Conservation (phyloP, 768 basidiomycete species). For the Collybia sordida region DNA sequence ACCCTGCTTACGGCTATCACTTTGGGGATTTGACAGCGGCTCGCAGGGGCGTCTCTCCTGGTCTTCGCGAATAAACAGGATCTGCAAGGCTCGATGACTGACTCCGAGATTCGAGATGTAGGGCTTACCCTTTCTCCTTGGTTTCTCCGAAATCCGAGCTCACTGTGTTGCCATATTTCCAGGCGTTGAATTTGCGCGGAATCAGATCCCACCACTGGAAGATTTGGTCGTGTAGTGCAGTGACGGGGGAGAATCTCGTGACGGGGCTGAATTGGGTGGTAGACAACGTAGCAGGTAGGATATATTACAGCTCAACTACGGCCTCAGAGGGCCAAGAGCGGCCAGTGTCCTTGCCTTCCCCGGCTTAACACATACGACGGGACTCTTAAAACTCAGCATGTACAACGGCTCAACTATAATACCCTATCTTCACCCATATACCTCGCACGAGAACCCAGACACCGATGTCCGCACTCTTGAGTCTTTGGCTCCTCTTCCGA, state of each 20-base stretch:
- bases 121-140: constrained; percentile 27
- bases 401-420: neutral
- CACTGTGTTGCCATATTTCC: constrained; percentile 3
- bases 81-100: constrained; percentile 81
- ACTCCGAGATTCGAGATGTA: constrained; percentile 81
- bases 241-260: constrained; percentile 83
- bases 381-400: neutral
- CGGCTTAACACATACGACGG: neutral
- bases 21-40: constrained; percentile 52
- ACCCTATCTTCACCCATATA: constrained; percentile 2
- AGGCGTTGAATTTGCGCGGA: constrained; percentile 79
- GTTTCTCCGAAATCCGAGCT: constrained; percentile 10
- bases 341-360: neutral
- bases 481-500: constrained; percentile 4
- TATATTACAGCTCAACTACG: constrained; percentile 72
- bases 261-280: constrained; percentile 93
- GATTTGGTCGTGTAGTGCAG: constrained; percentile 89
- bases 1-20: constrained; percentile 10
- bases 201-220: constrained; percentile 91
- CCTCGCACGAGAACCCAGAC: neutral
- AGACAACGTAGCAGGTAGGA: constrained; percentile 78
- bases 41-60: constrained; percentile 93
- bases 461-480: neutral
- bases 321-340: constrained; percentile 1
- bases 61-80: constrained; percentile 99